phyloP scores from a whole-genome alignment of 1,139 yeast genomes.

The Saccharomyces hybrid region DNA sequence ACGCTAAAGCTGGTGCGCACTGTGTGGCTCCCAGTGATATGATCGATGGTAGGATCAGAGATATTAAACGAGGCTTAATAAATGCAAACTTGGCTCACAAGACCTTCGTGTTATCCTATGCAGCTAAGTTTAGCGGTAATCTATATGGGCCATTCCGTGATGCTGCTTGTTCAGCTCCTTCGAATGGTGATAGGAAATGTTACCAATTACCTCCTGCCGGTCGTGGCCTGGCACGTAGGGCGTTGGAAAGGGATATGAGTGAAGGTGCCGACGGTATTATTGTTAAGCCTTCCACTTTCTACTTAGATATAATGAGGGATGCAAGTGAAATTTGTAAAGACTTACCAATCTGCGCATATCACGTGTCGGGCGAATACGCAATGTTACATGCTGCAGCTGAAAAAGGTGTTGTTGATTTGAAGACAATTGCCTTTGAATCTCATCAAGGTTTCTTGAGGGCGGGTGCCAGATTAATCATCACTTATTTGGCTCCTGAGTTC shows the following conservation, averaged over 20 bases:
- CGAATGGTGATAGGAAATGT: constrained; percentile 83
- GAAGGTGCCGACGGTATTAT: constrained; percentile 97
- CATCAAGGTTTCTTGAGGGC: constrained; percentile 92
- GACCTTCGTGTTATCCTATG: constrained; percentile 83
- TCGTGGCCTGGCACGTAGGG: constrained; percentile 89
- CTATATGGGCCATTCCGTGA: constrained; percentile 97
- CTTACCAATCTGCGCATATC: constrained; percentile 89
- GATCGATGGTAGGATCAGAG: constrained; percentile 93
- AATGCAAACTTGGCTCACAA: constrained; percentile 82
- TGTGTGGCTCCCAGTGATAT: constrained; percentile 97
- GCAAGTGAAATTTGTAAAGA: constrained; percentile 77
- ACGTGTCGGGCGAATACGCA: constrained; percentile 95
- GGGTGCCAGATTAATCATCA: constrained; percentile 86
- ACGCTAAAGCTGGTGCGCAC: constrained; percentile 92
- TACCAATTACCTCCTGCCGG: constrained; percentile 95
- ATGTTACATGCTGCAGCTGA: constrained; percentile 99
- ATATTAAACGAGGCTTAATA: constrained; percentile 78
- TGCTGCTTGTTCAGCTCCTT: constrained; percentile 89
- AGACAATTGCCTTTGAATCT: constrained; percentile 83
- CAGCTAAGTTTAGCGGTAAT: constrained; percentile 88
- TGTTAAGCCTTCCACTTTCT: constrained; percentile 95
- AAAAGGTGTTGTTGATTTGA: constrained; percentile 84
- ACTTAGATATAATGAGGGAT: constrained; percentile 82
- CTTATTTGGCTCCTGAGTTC: constrained; percentile 93
- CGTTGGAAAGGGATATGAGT: constrained; percentile 69